Percentiles rank a stretch among this genome's conserved stretches.
These are phyloP conservation scores for Colletotrichum sp. DNA, from an alignment of 2,329 filamentous ascomycete genomes.

Conservation along the genomic window DNA sequence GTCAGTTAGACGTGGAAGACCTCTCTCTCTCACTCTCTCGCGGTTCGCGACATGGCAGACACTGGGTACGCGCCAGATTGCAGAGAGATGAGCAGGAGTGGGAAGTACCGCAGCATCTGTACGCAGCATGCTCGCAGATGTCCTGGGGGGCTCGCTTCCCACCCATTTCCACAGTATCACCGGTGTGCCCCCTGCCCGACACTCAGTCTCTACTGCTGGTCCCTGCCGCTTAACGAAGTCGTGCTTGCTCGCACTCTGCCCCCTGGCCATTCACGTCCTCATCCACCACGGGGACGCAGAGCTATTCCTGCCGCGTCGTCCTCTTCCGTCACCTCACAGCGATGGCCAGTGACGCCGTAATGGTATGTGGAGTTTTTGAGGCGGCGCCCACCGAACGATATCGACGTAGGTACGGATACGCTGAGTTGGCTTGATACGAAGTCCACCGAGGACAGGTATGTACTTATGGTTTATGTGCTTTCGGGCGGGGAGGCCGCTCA, in stretches of 20 bases:
- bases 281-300: not conserved
- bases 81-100: not conserved
- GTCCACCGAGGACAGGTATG: not conserved
- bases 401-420: not conserved
- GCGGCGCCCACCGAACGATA: not conserved
- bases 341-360: not conserved
- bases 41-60: not conserved
- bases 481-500: not conserved
- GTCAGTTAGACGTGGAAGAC: not conserved
- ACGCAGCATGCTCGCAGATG: too few species aligned
- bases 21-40: not conserved
- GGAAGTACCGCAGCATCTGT: not conserved
- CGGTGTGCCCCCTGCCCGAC: not conserved
- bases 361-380: not conserved
- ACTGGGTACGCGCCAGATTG: not conserved
- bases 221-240: not conserved
- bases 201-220: not conserved
- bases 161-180: not conserved
- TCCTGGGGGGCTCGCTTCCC: too few species aligned
- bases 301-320: not conserved
- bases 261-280: not conserved
- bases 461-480: not conserved
- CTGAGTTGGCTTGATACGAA: not conserved
- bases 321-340: not conserved
- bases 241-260: not conserved